These are phyloP conservation scores for Lenwebbia sp. DNA, from an alignment of 345 rosid genomes.

Conservation along the genomic window DNA sequence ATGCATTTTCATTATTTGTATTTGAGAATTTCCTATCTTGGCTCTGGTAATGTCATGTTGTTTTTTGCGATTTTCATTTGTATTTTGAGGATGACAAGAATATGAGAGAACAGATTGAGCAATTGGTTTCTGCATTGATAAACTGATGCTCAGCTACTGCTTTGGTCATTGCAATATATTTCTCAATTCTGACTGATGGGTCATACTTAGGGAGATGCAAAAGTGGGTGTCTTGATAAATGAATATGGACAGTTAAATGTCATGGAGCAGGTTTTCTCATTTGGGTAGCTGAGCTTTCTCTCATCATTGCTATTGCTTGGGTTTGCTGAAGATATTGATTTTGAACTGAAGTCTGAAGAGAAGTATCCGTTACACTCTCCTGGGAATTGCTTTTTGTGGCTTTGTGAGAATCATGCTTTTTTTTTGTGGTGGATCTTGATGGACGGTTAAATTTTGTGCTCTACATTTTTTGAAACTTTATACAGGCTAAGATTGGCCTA, in stretches of 20 bases:
- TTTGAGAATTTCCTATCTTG: too few relatives aligned
- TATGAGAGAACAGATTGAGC: too few relatives aligned
- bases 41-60: too few relatives aligned
- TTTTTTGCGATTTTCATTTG: too few relatives aligned
- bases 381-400: neutral
- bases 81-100: too few relatives aligned
- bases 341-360: neutral
- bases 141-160: neutral
- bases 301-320: neutral
- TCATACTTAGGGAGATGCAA: neutral
- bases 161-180: neutral
- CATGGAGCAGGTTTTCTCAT: neutral
- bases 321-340: neutral
- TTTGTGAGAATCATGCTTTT: neutral
- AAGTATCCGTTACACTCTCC: neutral
- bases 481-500: too few relatives aligned
- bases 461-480: neutral
- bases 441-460: neutral
- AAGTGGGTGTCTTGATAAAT: neutral
- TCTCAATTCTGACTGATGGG: neutral
- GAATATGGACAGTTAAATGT: neutral
- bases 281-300: neutral
- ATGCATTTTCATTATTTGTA: too few relatives aligned
- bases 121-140: neutral
- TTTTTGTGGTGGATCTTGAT: neutral